A percentile compares a stretch with the other conserved stretches of the same genome.
phyloP scores from a whole-genome alignment of 257 asterid genomes.

The Solanum chiquidenum region DNA sequence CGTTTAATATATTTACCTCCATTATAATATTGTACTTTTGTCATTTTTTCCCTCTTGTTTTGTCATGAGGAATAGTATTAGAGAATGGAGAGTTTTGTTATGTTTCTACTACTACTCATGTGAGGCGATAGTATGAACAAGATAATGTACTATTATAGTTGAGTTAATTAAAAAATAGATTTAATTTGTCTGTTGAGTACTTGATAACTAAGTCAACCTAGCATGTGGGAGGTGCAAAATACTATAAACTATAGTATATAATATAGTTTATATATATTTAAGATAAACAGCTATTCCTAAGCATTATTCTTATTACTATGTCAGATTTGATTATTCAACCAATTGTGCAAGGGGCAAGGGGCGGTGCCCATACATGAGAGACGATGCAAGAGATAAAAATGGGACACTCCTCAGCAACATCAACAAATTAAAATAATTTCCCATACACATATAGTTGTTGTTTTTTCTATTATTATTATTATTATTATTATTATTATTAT shows the following conservation, averaged over 20 bases:
- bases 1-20: background rate
- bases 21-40: background rate
- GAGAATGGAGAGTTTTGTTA: background rate
- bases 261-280: too few relatives aligned
- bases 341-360: background rate
- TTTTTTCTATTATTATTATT: background rate
- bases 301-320: background rate
- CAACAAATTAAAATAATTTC: background rate
- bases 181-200: constrained; percentile 2
- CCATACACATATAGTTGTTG: background rate
- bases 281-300: background rate
- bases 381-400: background rate
- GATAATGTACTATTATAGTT: background rate
- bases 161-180: background rate
- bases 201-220: constrained; percentile 29
- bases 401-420: background rate
- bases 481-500: too few relatives aligned
- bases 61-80: background rate
- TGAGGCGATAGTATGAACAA: background rate
- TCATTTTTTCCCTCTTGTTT: background rate
- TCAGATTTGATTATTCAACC: background rate
- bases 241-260: background rate
- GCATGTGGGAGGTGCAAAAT: constrained; percentile 38
- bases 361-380: constrained; percentile 8
- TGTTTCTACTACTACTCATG: background rate